Evolutionary conservation across 2,329 filamentous ascomycete species (phyloP), one percentile per base, ranked within the genome.

Genomic region (Ceratocystiopsis minuta): DNA sequence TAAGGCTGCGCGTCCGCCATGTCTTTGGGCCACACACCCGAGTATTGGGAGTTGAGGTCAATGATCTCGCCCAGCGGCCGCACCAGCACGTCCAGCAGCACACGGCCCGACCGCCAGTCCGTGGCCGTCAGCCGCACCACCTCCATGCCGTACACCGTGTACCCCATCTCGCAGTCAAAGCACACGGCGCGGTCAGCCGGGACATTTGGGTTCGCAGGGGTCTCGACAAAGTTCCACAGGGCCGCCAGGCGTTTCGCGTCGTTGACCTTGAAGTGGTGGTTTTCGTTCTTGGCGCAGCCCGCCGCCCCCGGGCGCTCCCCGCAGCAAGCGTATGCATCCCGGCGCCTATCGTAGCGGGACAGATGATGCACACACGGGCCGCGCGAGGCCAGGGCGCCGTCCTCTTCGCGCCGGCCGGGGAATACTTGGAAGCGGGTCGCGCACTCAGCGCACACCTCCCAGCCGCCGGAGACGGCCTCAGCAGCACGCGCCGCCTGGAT

Each of bases 141-240:
- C 57, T 98, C 90, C 49, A 96, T 64, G 0, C 92, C 90, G 39
- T 80, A 60, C 1, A 83, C 82, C 0, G 92, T 98, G 55, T 93
- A 96, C 5, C 83, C 84, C 90, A 98, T 98, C 56, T 98, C 90
- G 53, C 90, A 96, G 57, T 98, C 90, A 52, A 98, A 88, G 48
- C 77, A 80, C 12, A 96, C 75, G 3, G 80, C 83, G 33, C 72
- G 71, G 41, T 69, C 62, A 1, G 58, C 52, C 0, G 65, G 61
- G 2, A 63, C 65, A 2, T 60, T 52, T 1, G 63, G 56, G 49
- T 85, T 86, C 13, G 66, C 60, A 0, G 87, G 87, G 0, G 90
- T 96, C 46, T 73, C 60, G 43, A 75, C 70, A 56, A 92, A 98
- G 40, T 88, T 86, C 52, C 92, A 68, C 3, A 88, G 62, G 0